A percentile compares a stretch with the other conserved stretches of the same genome.
phyloP scores from a whole-genome alignment of 805 yeast species.

The Saccharomyces kudriavzevii region DNA sequence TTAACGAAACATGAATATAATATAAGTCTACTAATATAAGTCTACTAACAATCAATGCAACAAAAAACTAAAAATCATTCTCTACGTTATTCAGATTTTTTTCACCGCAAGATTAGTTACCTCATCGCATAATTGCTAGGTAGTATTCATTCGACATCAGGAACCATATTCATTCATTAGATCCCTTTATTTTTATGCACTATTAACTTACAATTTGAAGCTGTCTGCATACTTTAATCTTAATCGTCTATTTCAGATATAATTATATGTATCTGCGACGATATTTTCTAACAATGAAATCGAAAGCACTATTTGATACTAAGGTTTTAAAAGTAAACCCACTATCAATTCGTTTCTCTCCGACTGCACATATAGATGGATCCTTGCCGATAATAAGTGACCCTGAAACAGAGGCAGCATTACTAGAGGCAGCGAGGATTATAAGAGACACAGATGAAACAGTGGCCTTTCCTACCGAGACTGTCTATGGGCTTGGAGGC shows the following conservation, averaged over 20 bases:
- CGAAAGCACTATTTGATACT: constrained; percentile 26
- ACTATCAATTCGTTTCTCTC: constrained; percentile 39
- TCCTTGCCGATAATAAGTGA: constrained; percentile 42
- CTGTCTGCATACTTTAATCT: neutral
- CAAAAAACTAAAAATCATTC: neutral
- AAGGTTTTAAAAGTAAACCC: constrained; percentile 49
- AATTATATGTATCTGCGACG: neutral
- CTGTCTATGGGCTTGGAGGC: constrained; percentile 94
- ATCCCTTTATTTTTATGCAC: neutral
- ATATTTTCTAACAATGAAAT: neutral
- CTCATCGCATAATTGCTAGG: neutral
- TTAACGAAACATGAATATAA: no score
- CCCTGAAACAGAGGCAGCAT: constrained; percentile 40
- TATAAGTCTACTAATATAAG: no score
- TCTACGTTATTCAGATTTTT: neutral
- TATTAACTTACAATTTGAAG: neutral
- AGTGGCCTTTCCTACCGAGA: constrained; percentile 94
- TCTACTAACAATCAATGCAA: no score
- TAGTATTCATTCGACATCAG: no score
- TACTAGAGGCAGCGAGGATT: constrained; percentile 51
- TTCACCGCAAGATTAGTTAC: neutral
- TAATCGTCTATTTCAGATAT: neutral
- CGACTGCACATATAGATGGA: constrained; percentile 31
- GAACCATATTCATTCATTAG: neutral
- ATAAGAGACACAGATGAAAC: constrained; percentile 46